phyloP scores from a whole-genome alignment of 768 basidiomycete species.

The Phylloporus rhodoxanthus region DNA sequence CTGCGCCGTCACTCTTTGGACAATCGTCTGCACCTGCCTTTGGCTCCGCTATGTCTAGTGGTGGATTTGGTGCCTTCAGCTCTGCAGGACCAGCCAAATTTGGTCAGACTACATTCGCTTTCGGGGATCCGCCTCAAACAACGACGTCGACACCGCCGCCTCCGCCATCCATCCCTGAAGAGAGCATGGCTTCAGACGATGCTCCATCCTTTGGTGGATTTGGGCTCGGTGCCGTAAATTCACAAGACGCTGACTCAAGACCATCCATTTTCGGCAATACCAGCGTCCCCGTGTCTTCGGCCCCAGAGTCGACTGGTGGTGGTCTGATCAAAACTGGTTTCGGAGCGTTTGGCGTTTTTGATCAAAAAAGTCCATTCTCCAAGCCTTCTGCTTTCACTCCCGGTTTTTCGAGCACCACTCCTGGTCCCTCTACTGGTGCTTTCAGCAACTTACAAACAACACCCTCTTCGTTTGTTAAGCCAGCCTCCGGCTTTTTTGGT shows the following conservation, averaged over 20 bases:
- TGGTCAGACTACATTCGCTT: slow-evolving; percentile 25
- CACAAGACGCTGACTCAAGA: slow-evolving; percentile 23
- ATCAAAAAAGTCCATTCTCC: slow-evolving; percentile 25
- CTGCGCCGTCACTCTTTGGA: slow-evolving; percentile 17
- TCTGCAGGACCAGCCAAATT: slow-evolving; percentile 31
- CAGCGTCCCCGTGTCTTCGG: slow-evolving; percentile 5
- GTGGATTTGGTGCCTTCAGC: slow-evolving; percentile 31
- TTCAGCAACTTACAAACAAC: not conserved
- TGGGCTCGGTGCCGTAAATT: slow-evolving; percentile 24
- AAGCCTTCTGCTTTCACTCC: slow-evolving; percentile 19
- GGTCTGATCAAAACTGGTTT: slow-evolving; percentile 32
- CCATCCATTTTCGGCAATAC: slow-evolving; percentile 32
- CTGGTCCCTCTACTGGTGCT: not conserved
- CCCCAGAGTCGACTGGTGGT: slow-evolving; percentile 13
- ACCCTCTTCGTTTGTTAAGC: slow-evolving; percentile 2
- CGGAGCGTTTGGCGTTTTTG: slow-evolving; percentile 25
- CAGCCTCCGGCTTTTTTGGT: not conserved
- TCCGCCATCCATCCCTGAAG: slow-evolving; percentile 17
- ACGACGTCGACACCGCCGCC: not conserved
- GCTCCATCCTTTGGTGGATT: slow-evolving; percentile 28
- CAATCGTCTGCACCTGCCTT: slow-evolving; percentile 18
- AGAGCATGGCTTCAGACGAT: slow-evolving; percentile 31
- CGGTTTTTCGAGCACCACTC: not conserved
- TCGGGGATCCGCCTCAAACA: slow-evolving; percentile 11
- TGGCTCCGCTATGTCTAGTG: slow-evolving; percentile 14